Conservation (phyloP, 306 rosid genomes). For the Vigna reflexopilosa region DNA sequence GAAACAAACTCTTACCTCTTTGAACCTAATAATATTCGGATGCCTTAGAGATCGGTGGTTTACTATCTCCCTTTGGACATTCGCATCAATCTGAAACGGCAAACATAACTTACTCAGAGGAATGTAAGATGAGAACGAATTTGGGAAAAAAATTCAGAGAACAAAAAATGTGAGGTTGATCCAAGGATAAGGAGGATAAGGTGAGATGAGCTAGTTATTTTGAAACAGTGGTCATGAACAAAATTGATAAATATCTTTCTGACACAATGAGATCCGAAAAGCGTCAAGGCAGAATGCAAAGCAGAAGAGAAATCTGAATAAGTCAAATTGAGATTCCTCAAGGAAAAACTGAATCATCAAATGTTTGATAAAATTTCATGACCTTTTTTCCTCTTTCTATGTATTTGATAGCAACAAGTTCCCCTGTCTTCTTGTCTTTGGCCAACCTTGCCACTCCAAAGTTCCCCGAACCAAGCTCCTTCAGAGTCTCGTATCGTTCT, state of each 20-base stretch:
- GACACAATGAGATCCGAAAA: too few species aligned
- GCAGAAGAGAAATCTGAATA: constrained; percentile 18
- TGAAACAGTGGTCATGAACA: neutral
- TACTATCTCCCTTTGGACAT: constrained; percentile 86
- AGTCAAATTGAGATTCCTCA: neutral
- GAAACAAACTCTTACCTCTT: constrained; percentile 64
- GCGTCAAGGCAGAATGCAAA: neutral
- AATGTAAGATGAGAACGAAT: constrained; percentile 3
- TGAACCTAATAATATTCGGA: constrained; percentile 86
- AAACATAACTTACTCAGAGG: constrained; percentile 31
- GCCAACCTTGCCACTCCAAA: constrained; percentile 91
- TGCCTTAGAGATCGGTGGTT: constrained; percentile 87
- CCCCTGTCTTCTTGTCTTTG: constrained; percentile 74
- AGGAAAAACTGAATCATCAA: neutral
- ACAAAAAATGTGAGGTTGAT: neutral
- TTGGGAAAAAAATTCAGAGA: constrained; percentile 5
- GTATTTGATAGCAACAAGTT: constrained; percentile 92
- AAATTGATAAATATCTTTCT: neutral
- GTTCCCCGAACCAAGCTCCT: constrained; percentile 90
- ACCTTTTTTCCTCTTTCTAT: constrained; percentile 87
- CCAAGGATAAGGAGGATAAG: neutral
- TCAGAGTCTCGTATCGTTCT: constrained; percentile 75
- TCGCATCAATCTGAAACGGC: constrained; percentile 80
- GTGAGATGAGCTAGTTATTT: constrained; percentile 8
- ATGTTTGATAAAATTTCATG: constrained; percentile 4